phyloP scores from a whole-genome alignment of 352 stramenopile species.

The Pythium dissotocum region DNA sequence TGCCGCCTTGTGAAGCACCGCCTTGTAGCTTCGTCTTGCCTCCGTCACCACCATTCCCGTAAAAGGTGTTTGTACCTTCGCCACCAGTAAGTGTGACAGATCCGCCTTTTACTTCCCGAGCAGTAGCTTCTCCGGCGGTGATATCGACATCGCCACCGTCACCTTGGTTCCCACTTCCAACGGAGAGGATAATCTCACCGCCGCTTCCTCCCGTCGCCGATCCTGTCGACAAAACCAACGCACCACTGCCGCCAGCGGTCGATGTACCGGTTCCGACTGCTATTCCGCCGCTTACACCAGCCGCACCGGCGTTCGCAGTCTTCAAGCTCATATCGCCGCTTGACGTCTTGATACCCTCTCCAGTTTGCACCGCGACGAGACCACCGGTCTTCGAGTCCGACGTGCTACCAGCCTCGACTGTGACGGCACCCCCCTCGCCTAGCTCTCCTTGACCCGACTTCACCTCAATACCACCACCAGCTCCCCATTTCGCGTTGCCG shows the following conservation, averaged over 20 bases:
- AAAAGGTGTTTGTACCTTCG: conserved; percentile 62
- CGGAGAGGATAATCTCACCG: conserved; percentile 48
- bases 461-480: conserved; percentile 53
- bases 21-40: conserved; percentile 83
- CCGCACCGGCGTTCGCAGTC: conserved; percentile 57
- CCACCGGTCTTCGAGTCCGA: conserved; percentile 65
- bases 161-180: conserved; percentile 53
- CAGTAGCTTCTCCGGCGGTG: conserved; percentile 62
- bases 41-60: conserved; percentile 83
- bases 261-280: conserved; percentile 61
- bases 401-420: conserved; percentile 70
- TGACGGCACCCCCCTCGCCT: conserved; percentile 80
- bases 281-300: conserved; percentile 57
- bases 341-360: conserved; percentile 59
- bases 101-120: conserved; percentile 41
- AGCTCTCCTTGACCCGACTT: conserved; percentile 70
- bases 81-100: conserved; percentile 54
- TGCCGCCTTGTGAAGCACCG: conserved; percentile 78
- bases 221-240: conserved; percentile 54
- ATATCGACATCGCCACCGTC: conserved; percentile 69
- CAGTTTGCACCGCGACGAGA: conserved; percentile 54
- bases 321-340: conserved; percentile 70
- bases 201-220: conserved; percentile 60
- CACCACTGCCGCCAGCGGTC: conserved; percentile 52
- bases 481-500: conserved; percentile 47